Base-by-base conservation (phyloP, 2,329 filamentous ascomycete species). In the Aspergillus oerlinghausenensis region DNA sequence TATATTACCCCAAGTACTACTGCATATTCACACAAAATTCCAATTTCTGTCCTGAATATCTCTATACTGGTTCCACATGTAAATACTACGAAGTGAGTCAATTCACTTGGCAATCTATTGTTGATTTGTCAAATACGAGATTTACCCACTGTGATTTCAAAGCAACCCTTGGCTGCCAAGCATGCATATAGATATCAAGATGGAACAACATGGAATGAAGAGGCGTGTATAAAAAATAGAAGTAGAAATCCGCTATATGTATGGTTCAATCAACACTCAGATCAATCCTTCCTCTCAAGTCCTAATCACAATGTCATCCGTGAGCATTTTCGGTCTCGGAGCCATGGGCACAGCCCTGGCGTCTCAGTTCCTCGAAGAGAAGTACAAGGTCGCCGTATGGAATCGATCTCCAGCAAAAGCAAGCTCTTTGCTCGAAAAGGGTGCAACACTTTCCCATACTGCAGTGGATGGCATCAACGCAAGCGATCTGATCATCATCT, bases 301-400 rank as follows among this genome's bases (percentile, higher is more conserved):
- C 42, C 42, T 11, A 9, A 21, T 6, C 42, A 23, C 1, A 23
- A 45, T 45, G 19, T 45, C 19, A 19, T 45, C 42, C 2, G 8
- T 58, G 28, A 56, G 35, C 19, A 49, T 60, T 49, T 51, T 61
- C 35, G 57, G 60, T n/a, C 55, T 61, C n/a, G 57, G 60, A 5
- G 55, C 55, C 21, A 62, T 62, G 55, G 57, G 57, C 9, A 47
- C 38, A 35, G 60, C 58, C 21, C 28, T 62, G 11, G 55, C 60
- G 19, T 26, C 47, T 28, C 48, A 47, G 11, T 62, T 54, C 50
- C 38, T 60, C 3, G 49, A 55, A 29, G 23, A 54, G 2, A 42
- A 40, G 11, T 54, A 60, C 49, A 51, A 23, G 3, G 55, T 54
- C 2, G 51, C 57, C 1, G 43, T 60, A 32, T 62, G 60, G 60